These are phyloP conservation scores for Lentinula sp. DNA, from an alignment of 768 basidiomycete genomes.

Conservation along the genomic window DNA sequence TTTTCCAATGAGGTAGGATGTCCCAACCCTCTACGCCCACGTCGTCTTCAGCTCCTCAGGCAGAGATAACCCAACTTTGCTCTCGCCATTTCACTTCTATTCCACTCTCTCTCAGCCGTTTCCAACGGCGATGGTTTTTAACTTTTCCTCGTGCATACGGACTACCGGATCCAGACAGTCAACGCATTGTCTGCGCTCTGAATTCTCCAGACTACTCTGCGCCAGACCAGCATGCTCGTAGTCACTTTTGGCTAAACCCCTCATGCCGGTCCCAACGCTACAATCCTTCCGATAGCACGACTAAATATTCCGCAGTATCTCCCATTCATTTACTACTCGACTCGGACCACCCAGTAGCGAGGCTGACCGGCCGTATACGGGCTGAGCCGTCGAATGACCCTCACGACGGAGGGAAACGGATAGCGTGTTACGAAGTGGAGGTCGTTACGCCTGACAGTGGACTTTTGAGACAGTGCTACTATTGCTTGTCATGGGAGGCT, in stretches of 20 bases:
- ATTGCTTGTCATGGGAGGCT: conserved; percentile 4
- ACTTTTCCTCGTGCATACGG: conserved; percentile 4
- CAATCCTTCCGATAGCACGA: background rate
- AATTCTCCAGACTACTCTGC: conserved; percentile 1
- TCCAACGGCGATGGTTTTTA: conserved; percentile 2
- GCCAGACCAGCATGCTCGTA: background rate
- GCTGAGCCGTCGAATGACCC: conserved; percentile 1
- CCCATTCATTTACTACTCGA: conserved; percentile 2
- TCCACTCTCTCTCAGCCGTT: conserved; percentile 3
- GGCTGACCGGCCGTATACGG: conserved; percentile 1
- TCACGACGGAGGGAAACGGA: conserved; percentile 3
- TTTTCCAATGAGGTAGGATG: background rate
- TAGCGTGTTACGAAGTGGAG: conserved; percentile 5
- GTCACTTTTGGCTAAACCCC: conserved; percentile 5
- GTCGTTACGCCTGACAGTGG: background rate
- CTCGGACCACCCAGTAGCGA: background rate
- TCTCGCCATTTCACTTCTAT: conserved; percentile 4
- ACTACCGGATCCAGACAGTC: background rate
- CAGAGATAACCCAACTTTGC: conserved; percentile 5
- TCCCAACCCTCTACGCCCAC: background rate
- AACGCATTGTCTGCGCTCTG: conserved; percentile 1
- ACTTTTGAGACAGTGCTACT: conserved; percentile 2
- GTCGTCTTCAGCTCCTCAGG: background rate
- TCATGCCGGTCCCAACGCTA: background rate
- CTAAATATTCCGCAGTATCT: background rate